Evolutionary conservation across 306 rosid genomes (phyloP), one percentile per base, ranked within the genome.

Genomic region (Trichosanthes truncata): DNA sequence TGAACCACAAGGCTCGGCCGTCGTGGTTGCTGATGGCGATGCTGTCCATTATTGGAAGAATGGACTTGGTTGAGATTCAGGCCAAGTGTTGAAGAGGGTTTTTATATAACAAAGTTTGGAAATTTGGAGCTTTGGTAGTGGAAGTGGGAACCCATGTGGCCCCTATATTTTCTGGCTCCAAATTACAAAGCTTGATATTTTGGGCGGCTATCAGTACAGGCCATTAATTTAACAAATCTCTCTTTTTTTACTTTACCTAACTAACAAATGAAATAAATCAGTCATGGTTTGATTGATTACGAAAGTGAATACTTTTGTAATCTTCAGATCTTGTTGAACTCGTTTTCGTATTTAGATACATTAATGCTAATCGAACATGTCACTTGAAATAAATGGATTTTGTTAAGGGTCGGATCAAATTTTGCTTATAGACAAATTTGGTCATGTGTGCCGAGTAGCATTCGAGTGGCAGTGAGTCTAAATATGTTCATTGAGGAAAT

Each of bases 1-100:
- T 80, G 48, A 35, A 38, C 80, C 80, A 77, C 52, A 77, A 1
- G 71, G 80, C 71, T 23, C 69, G 49, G 31, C 55, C 23, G 20
- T 10, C 51, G 5, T 20, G 49, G 51, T 56, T 36, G 45, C 31
- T 55, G 2, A 0, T 12, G 31, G 20, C 14, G 53, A 11, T 3
- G 15, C 7, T 18, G 5, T 56, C 49, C 80, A 57, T 53, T 29
- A 5, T 61, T n/a, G 35, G 40, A 29, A 13, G 10, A 61, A 29
- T 13, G n/a, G 40, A 61, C 0, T 14, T 26, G 68, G 40, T 29
- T 61, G 4, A 14, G 21, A 7, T 13, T 61, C 8, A 12, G 68
- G 40, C 4, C 7, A 33, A 61, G n/a, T 61, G 35, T 1, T 29
- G n/a, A 0, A 61, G 38, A 33, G 68, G 35, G 40, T 61, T 61